phyloP scores from a whole-genome alignment of 768 basidiomycete species.

The Porpolomopsis calyptriformis region DNA sequence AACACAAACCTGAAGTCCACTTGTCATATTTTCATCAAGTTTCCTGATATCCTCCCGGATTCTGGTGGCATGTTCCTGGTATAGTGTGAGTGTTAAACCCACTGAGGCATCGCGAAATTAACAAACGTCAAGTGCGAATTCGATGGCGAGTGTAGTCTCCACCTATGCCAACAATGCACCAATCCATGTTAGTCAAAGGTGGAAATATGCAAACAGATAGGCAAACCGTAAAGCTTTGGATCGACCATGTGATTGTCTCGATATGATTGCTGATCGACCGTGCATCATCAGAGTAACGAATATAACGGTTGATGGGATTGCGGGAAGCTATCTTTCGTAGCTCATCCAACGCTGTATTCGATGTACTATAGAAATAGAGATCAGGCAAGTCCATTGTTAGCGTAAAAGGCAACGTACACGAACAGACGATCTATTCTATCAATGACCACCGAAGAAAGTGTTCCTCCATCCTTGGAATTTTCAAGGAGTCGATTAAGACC shows the following conservation, averaged over 20 bases:
- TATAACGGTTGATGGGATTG: background rate
- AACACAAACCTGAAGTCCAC: constrained; percentile 5
- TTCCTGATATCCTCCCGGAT: background rate
- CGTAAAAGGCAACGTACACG: background rate
- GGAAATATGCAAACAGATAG: background rate
- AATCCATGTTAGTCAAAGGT: background rate
- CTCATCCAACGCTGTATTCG: background rate
- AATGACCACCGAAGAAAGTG: background rate
- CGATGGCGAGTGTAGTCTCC: constrained; percentile 5
- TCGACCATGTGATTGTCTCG: constrained; percentile 1
- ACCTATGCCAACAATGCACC: constrained; percentile 1
- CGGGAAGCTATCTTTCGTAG: constrained; percentile 1
- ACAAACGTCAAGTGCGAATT: constrained; percentile 4
- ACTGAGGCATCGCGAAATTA: background rate
- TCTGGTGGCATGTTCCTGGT: background rate
- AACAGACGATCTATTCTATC: constrained; percentile 3
- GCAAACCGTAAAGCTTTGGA: constrained; percentile 8
- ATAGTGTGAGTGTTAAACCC: background rate
- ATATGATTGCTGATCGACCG: background rate
- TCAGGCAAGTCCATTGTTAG: background rate
- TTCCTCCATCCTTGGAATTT: background rate
- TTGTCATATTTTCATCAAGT: background rate
- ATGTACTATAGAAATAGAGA: background rate
- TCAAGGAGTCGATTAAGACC: background rate
- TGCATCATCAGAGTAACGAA: constrained; percentile 2